These are phyloP conservation scores for Cucurbita maxima DNA, from an alignment of 306 rosid species.

Conservation along the genomic window DNA sequence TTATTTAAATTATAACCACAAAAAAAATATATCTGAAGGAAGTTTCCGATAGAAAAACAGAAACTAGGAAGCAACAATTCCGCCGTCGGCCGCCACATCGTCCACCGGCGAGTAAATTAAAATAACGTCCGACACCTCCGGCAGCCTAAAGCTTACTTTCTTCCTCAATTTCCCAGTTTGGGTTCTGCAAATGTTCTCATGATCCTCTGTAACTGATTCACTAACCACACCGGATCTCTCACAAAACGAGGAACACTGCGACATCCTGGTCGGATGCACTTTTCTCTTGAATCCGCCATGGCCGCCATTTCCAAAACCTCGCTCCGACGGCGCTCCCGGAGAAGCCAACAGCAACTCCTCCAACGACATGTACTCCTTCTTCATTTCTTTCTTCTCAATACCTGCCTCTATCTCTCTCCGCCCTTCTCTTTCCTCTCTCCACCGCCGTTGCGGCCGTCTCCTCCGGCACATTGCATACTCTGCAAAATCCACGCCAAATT, in stretches of 20 bases:
- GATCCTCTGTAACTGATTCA: not conserved
- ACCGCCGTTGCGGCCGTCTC: not conserved
- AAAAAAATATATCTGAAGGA: too few relatives aligned
- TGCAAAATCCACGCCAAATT: not conserved
- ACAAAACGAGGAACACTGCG: not conserved
- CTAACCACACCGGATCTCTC: not conserved
- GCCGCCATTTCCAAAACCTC: not conserved
- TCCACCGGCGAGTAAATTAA: slow-evolving; percentile 16
- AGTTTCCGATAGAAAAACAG: too few relatives aligned
- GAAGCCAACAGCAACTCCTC: slow-evolving; percentile 4
- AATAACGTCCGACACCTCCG: slow-evolving; percentile 23
- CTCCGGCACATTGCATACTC: not conserved
- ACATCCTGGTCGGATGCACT: not conserved
- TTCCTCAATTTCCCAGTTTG: slow-evolving; percentile 16
- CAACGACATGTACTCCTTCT: not conserved
- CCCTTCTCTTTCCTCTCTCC: not conserved
- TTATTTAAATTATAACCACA: too few relatives aligned
- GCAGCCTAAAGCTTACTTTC: slow-evolving; percentile 24
- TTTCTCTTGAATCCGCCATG: not conserved
- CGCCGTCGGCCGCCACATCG: not conserved
- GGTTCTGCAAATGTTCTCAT: not conserved
- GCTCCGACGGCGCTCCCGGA: not conserved
- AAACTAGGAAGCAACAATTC: not conserved
- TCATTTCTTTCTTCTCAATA: not conserved
- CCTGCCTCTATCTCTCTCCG: not conserved